phyloP scores from a whole-genome alignment of 106 monocot genomes.

The Allium fistulosum region DNA sequence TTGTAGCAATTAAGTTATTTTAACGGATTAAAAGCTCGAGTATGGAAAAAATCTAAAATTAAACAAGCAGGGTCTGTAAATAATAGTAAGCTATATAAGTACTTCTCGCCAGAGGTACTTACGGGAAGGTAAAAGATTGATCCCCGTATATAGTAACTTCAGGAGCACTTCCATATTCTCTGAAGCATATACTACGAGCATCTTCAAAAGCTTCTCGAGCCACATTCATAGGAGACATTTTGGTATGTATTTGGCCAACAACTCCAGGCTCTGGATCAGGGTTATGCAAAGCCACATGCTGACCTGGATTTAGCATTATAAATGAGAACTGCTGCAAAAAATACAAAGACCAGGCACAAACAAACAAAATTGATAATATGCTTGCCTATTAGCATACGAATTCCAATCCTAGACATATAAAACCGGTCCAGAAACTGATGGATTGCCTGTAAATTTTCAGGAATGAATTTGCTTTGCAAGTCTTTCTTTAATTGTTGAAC shows the following conservation, averaged over 20 bases:
- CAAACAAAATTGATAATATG: not conserved
- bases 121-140: conserved; percentile 93
- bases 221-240: conserved; percentile 72
- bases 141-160: conserved; percentile 89
- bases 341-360: not conserved
- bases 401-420: conserved; percentile 93
- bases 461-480: conserved; percentile 26
- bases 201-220: conserved; percentile 80
- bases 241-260: conserved; percentile 84
- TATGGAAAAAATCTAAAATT: not conserved
- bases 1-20: no score
- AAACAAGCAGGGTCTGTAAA: not conserved
- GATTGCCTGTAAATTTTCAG: conserved; percentile 56
- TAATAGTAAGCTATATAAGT: not conserved
- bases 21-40: not conserved
- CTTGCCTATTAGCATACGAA: conserved; percentile 88
- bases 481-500: conserved; percentile 77
- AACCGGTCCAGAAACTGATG: conserved; percentile 92
- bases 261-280: conserved; percentile 67
- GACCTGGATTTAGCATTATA: conserved; percentile 43
- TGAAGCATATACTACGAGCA: conserved; percentile 72
- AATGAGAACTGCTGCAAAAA: not conserved
- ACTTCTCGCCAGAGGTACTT: conserved; percentile 15
- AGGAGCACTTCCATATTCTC: conserved; percentile 84
- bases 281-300: conserved; percentile 94